These are phyloP conservation scores for Aureobasidium mangrovei DNA, from an alignment of 2,329 filamentous ascomycete genomes.

Conservation along the genomic window DNA sequence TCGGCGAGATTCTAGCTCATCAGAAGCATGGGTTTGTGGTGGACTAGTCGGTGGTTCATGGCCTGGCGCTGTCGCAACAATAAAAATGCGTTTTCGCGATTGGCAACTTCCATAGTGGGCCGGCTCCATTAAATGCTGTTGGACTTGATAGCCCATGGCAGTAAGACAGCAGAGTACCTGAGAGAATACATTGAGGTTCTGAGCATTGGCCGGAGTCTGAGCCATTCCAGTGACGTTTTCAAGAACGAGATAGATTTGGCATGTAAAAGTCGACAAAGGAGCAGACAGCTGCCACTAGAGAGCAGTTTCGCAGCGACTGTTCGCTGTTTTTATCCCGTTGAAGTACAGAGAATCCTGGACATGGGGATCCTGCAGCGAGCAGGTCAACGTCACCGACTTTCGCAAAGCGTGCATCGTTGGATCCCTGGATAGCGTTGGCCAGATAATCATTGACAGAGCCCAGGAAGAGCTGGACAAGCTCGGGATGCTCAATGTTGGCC, in stretches of 20 bases:
- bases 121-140: constrained; percentile 59
- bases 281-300: constrained; percentile 66
- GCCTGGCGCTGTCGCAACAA: constrained; percentile 62
- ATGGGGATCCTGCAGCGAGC: constrained; percentile 66
- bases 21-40: constrained; percentile 48
- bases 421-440: constrained; percentile 44
- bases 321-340: constrained; percentile 50
- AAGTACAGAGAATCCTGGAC: constrained; percentile 62
- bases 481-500: constrained; percentile 48
- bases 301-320: constrained; percentile 59
- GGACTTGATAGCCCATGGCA: constrained; percentile 67
- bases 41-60: constrained; percentile 49
- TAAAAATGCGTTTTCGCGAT: constrained; percentile 57
- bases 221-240: constrained; percentile 70
- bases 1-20: background rate
- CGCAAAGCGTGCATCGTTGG: constrained; percentile 41
- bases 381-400: constrained; percentile 56
- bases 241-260: constrained; percentile 62
- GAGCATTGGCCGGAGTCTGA: constrained; percentile 24
- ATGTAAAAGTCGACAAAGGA: constrained; percentile 66
- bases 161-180: constrained; percentile 66
- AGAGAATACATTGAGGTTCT: constrained; percentile 56
- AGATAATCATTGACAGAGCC: constrained; percentile 68
- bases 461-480: constrained; percentile 47
- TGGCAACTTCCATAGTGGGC: constrained; percentile 62